Base-by-base conservation (phyloP, 2,329 filamentous ascomycete species). In the Aspergillus sp. region DNA sequence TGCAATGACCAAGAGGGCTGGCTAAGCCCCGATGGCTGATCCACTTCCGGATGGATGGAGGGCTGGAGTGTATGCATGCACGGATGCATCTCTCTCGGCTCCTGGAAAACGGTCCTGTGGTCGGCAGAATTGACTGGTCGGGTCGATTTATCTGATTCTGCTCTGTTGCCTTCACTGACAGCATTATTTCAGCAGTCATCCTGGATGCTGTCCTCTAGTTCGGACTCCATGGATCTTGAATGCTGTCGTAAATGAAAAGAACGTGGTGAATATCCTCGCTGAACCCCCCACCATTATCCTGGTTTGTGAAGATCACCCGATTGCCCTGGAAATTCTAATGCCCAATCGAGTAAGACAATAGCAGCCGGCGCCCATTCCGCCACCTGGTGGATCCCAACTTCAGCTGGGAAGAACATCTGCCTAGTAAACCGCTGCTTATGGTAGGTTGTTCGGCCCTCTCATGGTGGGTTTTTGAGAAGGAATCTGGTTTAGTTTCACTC, bases 21-120 rank as follows among this genome's bases (percentile, higher is more conserved):
- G 67, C 71, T 73, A 71, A 73, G 71, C 71, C 71, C 71, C 71
- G 56, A 61, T 62, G 60, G 64, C 63, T 50, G 68, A 70, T 71
- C 70, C 68, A 69, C 65, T 53, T 36, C 41, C 50, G 32, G 42
- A 61, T 63, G 51, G 32, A 51, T 41, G 19, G 48, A 27, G 32
- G 50, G 47, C 13, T 38, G 17, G 42, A 30, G 15, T 8, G 15
- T n/a, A 13, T 50, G 25, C 47, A 50, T 50, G 47, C 47, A 49
- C 36, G n/a, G 42, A 49, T 42, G 47, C 62, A 53, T 55, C 59
- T 62, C 47, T 8, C 25, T 50, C 47, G 47, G 47, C 47, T 50
- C 47, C 47, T 50, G 47, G 47, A 50, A 50, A 50, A 50, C 47
- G 47, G 47, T 50, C 47, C 23, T 44, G 25, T 27, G 47, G 25